Evolutionary conservation across 2,329 filamentous ascomycete species (phyloP), one percentile per base, ranked within the genome.

Genomic region (Ophiostoma montium): DNA sequence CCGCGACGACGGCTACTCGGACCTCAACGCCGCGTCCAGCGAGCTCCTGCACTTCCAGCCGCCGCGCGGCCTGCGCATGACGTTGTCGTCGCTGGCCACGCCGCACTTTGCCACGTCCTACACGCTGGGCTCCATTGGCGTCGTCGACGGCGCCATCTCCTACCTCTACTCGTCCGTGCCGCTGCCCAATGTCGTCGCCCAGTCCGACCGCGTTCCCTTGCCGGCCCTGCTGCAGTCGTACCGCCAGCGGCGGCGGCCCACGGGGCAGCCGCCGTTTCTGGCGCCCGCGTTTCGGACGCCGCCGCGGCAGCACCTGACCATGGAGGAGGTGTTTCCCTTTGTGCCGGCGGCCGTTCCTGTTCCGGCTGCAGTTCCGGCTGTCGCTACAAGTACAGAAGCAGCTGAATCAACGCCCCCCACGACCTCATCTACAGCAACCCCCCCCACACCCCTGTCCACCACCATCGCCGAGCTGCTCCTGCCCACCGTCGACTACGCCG

Each of bases 51-150:
- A 92, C 61, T 98, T 96, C 57, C 74, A 80, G 48, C 90, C 88
- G 0, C 92, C 92, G 3, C 78, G 80, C 35, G 88, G 92, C 48
- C 69, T 96, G 44, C 83, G 86, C 52, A 71, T 98, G 48, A 86
- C 87, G 51, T 77, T 96, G 51, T 95, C 90, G 8, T 94, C 92
- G 8, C 81, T 98, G 30, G 86, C 89, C 8, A 89, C 89, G 16
- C 83, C 87, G 9, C 87, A 95, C 64, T 95, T 96, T 59, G 90
- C 89, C 21, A 94, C 89, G 15, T 90, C 88, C 35, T 98, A 98
- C 66, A 84, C 86, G 38, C 77, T 98, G 41, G 87, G 88, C 53
- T 94, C 83, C 38, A 76, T 94, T 15, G 92, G 90, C 52, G 75
- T 94, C 33, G 89, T 98, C 47, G 90, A 96, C 67, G 92, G 92